Evolutionary conservation across 352 stramenopile species (phyloP), one percentile per base, ranked within the genome.

Genomic region (Phytophthora melonis): DNA sequence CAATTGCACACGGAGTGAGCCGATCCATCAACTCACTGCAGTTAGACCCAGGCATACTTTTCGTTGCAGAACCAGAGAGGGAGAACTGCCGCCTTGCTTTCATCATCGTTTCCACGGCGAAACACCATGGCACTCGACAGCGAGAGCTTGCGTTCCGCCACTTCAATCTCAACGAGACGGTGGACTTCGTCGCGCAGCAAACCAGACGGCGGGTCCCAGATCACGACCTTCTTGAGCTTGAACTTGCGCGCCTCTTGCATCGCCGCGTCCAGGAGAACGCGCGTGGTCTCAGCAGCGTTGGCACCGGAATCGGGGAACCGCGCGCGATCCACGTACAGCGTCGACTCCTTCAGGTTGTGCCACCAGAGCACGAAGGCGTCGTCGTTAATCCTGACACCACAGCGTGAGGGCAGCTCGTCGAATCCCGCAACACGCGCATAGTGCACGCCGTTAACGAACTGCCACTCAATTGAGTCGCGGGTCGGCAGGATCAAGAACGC

Each of bases 351-450:
- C 45, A 86, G 50, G 70, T 88, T 81, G 74, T 88, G 73, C 56
- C 74, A 87, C 83, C 83, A 90, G 4, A 88, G 23, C 34, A 88
- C 57, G 66, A 89, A 89, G 3, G 79, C 81, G 47, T 87, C 71
- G 27, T 74, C 72, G 30, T 68, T 73, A n/a, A 88, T 32, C 57
- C 73, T 72, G 19, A 81, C 54, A 16, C 83, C 83, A 27, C 75
- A 84, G 32, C 72, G 66, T 55, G 66, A 75, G 14, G 81, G 83
- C 16, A 75, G 47, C 32, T 79, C 68, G 30, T 80, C 36, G 25
- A 79, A 77, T 21, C 60, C 70, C 19, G 72, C 62, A 3, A 82
- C 66, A 19, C 54, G 47, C 14, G 81, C 80, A 54, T 84, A 89
- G 70, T 86, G 61, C 21, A 70, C 66, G 13, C 80, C 83, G 18